Base-by-base conservation (phyloP, 345 rosid genomes). In the Passiflora organensis region DNA sequence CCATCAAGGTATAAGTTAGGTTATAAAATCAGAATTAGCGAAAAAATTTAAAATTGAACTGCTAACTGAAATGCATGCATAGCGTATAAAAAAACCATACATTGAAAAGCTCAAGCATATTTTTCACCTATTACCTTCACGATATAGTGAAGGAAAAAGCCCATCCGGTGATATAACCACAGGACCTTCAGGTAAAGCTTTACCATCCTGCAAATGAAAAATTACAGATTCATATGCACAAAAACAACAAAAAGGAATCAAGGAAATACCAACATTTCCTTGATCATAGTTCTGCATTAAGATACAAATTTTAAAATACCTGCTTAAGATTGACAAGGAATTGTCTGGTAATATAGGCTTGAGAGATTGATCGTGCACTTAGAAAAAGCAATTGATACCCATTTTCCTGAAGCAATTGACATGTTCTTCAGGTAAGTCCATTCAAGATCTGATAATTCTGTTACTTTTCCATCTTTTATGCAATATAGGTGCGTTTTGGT, bases 91-190 rank as follows among this genome's bases (percentile, higher is more conserved):
- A n/a, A 17, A 16, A 49, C 17, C 44, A 49, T 21, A 18, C 18
- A n/a, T 18, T n/a, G 2, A 11, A 16, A 44, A 44, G 11, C 6
- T 13, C 6, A n/a, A 4, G 48, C 21, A 15, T 32, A 17, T 2
- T 15, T 19, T 32, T 4, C 2, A 28, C 16, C 36, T 53, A 12
- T 71, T 78, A 89, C 99, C 99, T 84, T 93, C 99, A 48, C 97
- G 87, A 73, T 48, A 84, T 53, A 93, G 46, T 38, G 99, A 93
- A 23, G 99, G 99, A 70, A 93, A 81, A 64, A 93, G 81, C 10
- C 99, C 99, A 72, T 93, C 99, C 0, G 99, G 99, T 56, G 99
- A 93, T 64, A 93, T 93, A 56, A 93, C 91, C 67, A 89, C 85
- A 16, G 99, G 99, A 36, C 99, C 99, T 60, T 93, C 97, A 19